These are phyloP conservation scores for Paramecium caudatum DNA, from an alignment of 73 alveolate genomes.

Conservation along the genomic window DNA sequence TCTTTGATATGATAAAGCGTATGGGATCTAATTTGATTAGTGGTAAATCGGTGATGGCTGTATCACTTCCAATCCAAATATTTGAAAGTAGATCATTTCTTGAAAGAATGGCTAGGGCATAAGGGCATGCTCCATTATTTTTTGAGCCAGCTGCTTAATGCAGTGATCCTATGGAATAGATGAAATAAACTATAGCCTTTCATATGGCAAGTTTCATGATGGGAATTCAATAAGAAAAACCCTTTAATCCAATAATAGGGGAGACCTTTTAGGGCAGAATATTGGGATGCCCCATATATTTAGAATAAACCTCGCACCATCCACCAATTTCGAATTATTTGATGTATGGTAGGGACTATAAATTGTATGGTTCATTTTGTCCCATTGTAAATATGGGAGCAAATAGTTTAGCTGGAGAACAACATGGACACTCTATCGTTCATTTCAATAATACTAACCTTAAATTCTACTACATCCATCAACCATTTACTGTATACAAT, in stretches of 20 bases:
- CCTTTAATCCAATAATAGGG: conserved; percentile 76
- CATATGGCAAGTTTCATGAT: conserved; percentile 67
- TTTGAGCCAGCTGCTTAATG: conserved; percentile 66
- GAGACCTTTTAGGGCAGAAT: conserved; percentile 76
- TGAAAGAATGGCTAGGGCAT: conserved; percentile 74
- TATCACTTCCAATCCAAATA: conserved; percentile 72
- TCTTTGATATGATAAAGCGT: conserved; percentile 69
- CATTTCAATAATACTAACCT: conserved; percentile 62
- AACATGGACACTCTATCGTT: conserved; percentile 60
- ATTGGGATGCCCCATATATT: conserved; percentile 75
- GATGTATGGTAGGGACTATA: conserved; percentile 74
- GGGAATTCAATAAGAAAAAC: conserved; percentile 78
- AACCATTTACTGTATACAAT: conserved; percentile 67
- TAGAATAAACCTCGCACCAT: conserved; percentile 74
- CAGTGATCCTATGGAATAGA: conserved; percentile 34
- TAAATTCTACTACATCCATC: conserved; percentile 64
- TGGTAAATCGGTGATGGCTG: conserved; percentile 73
- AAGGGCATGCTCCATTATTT: conserved; percentile 76
- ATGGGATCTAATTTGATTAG: conserved; percentile 71
- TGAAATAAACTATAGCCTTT: conserved; percentile 50
- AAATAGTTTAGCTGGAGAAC: conserved; percentile 70
- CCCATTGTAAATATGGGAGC: conserved; percentile 72
- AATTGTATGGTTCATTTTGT: conserved; percentile 59
- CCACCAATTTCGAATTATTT: conserved; percentile 73
- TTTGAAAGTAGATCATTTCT: conserved; percentile 71